These are phyloP conservation scores for Raffaelea ambrosiae DNA, from an alignment of 2,329 filamentous ascomycete genomes.

Conservation along the genomic window DNA sequence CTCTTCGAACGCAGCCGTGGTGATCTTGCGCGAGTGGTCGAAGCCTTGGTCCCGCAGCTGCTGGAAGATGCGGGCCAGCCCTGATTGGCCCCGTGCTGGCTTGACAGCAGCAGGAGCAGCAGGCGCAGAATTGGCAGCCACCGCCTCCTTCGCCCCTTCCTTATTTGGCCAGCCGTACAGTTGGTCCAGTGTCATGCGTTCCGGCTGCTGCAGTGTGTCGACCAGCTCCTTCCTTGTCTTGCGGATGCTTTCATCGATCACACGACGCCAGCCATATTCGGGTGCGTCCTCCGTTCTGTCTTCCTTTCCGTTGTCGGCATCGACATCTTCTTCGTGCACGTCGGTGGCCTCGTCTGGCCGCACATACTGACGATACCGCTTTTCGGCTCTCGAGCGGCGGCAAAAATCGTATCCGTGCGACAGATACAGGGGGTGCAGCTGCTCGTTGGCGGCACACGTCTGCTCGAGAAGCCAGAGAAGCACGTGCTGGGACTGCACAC, in stretches of 20 bases:
- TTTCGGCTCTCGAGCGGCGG: constrained; percentile 39
- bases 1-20: constrained; percentile 43
- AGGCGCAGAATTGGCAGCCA: constrained; percentile 14
- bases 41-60: not conserved
- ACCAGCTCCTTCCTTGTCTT: constrained; percentile 32
- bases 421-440: constrained; percentile 48
- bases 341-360: no score
- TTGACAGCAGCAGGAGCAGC: constrained; percentile 20
- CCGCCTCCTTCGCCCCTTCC: not conserved
- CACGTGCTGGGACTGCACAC: constrained; percentile 28
- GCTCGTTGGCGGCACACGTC: constrained; percentile 51
- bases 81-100: constrained; percentile 2
- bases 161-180: constrained; percentile 35
- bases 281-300: not conserved
- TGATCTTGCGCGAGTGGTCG: not conserved
- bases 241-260: not conserved
- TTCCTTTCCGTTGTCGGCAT: no score
- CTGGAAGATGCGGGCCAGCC: not conserved
- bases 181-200: constrained; percentile 48
- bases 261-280: not conserved
- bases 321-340: no score
- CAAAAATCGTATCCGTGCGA: constrained; percentile 56
- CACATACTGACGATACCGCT: constrained; percentile 20
- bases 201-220: constrained; percentile 35
- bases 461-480: constrained; percentile 56